A percentile compares a stretch with the other conserved stretches of the same genome.
Evolutionary conservation across 495 filamentous ascomycete genomes (phyloP).

Genomic region (Penicillium desertorum): DNA sequence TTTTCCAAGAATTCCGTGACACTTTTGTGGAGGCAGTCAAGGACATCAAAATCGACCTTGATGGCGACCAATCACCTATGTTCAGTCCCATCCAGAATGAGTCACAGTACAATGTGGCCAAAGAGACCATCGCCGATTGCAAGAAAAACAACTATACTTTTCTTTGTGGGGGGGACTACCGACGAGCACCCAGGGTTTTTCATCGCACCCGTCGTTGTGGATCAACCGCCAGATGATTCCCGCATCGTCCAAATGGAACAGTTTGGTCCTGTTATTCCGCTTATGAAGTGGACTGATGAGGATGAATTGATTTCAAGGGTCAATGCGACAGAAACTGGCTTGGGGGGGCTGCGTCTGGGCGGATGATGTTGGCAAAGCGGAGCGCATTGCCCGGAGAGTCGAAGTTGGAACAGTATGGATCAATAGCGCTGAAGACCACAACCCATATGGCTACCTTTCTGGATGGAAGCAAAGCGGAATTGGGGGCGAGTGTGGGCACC

Average conservation of each 20-base stretch:
- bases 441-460: not conserved
- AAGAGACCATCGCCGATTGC: not conserved
- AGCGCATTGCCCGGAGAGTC: not conserved
- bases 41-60: too few species aligned
- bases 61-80: not conserved
- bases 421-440: not conserved
- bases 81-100: not conserved
- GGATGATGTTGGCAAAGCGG: not conserved
- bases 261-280: too few species aligned
- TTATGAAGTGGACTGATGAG: not conserved
- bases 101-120: not conserved
- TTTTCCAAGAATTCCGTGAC: too few species aligned
- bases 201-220: not conserved
- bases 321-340: not conserved
- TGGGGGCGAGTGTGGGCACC: not conserved
- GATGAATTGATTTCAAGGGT: not conserved
- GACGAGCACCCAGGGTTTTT: not conserved
- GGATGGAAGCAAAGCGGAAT: not conserved
- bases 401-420: not conserved
- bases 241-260: not conserved
- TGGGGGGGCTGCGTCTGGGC: not conserved
- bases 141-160: not conserved
- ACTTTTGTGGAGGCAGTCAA: too few species aligned
- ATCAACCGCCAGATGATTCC: not conserved
- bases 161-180: not conserved